A percentile compares a stretch with the other conserved stretches of the same genome.
Conservation (phyloP, 345 rosid species). For the Streptanthus diversifolius region DNA sequence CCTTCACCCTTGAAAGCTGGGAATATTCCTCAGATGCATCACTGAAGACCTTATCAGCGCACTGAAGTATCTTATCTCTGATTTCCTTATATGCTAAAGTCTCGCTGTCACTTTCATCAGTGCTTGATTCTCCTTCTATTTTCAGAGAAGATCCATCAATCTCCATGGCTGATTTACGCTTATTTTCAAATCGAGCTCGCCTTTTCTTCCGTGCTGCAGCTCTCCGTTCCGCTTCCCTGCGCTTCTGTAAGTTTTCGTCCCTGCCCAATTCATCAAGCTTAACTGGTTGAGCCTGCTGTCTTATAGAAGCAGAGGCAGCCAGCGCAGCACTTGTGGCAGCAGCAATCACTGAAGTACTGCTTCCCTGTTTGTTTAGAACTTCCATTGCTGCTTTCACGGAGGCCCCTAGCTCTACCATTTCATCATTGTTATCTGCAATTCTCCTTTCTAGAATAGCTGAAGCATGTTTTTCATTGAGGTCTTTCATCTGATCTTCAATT, state of each 20-base stretch:
- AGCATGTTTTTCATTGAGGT: constrained; percentile 74
- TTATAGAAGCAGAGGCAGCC: constrained; percentile 64
- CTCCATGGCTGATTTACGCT: constrained; percentile 66
- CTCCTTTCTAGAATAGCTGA: constrained; percentile 71
- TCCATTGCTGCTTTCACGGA: constrained; percentile 79
- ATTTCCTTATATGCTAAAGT: constrained; percentile 70
- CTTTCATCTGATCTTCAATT: constrained; percentile 83
- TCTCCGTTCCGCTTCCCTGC: constrained; percentile 70
- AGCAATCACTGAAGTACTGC: constrained; percentile 51
- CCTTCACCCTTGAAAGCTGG: constrained; percentile 72
- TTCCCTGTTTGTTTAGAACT: constrained; percentile 61
- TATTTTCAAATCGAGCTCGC: constrained; percentile 67
- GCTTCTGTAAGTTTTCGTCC: constrained; percentile 81
- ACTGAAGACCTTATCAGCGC: constrained; percentile 76
- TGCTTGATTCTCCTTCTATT: constrained; percentile 95
- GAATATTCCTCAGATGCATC: constrained; percentile 93
- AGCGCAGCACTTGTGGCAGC: constrained; percentile 72
- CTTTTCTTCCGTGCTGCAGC: constrained; percentile 77
- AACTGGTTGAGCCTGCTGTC: constrained; percentile 57
- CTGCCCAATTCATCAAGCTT: constrained; percentile 96
- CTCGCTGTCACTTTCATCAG: constrained; percentile 96
- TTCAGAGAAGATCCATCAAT: constrained; percentile 51
- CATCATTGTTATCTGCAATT: constrained; percentile 75
- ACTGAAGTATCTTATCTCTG: constrained; percentile 59
- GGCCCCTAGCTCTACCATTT: constrained; percentile 75